These are phyloP conservation scores for Melanopsichium pennsylvanicum DNA, from an alignment of 1,284 basidiomycete species.

Conservation along the genomic window DNA sequence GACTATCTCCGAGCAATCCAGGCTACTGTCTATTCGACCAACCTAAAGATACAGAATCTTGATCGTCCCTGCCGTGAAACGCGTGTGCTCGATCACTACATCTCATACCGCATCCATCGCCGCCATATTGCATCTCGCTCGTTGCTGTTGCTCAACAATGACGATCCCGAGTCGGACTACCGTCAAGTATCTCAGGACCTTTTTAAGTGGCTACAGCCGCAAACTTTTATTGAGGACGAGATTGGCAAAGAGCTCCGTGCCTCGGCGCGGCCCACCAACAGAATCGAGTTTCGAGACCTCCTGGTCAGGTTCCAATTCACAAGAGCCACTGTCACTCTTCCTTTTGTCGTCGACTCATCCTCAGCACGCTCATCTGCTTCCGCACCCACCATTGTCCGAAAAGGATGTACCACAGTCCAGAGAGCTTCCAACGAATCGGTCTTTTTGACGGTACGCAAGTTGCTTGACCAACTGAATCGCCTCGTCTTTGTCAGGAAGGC, in stretches of 20 bases:
- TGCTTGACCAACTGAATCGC: slow-evolving; percentile 12
- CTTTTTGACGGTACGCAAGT: slow-evolving; percentile 23
- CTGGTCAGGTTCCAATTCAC: slow-evolving; percentile 33
- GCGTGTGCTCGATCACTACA: slow-evolving; percentile 42
- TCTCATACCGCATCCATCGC: slow-evolving; percentile 33
- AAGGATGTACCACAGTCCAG: slow-evolving; percentile 14
- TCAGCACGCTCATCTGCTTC: background rate
- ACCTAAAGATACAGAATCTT: slow-evolving; percentile 1
- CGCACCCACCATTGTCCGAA: slow-evolving; percentile 13
- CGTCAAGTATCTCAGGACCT: slow-evolving; percentile 35
- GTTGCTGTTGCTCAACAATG: slow-evolving; percentile 34
- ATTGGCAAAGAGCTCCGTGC: slow-evolving; percentile 18
- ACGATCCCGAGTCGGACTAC: slow-evolving; percentile 34
- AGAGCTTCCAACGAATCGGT: slow-evolving; percentile 21
- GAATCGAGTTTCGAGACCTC: slow-evolving; percentile 18
- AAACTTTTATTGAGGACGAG: slow-evolving; percentile 40
- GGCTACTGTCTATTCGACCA: slow-evolving; percentile 29
- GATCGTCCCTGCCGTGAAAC: slow-evolving; percentile 24
- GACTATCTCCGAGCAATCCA: slow-evolving; percentile 25
- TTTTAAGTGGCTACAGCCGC: slow-evolving; percentile 44
- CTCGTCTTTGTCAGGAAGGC: slow-evolving; percentile 27
- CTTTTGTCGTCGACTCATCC: slow-evolving; percentile 10
- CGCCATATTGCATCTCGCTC: slow-evolving; percentile 16
- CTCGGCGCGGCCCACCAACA: background rate
- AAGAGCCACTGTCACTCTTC: slow-evolving; percentile 25